phyloP scores from a whole-genome alignment of 768 basidiomycete species.

The Mycena rosella region DNA sequence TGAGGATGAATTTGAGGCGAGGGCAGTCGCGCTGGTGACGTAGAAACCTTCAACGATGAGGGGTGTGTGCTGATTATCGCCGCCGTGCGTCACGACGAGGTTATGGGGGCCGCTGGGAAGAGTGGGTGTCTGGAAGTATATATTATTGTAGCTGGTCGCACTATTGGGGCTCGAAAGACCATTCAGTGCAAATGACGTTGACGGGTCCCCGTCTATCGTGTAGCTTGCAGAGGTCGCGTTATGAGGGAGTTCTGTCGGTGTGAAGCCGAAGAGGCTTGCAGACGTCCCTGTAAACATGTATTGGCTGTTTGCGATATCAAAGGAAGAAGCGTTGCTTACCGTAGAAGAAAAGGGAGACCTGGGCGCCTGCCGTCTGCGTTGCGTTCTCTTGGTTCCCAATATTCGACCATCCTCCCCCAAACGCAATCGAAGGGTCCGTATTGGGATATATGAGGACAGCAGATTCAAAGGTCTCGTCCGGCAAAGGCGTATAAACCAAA shows the following conservation, averaged over 20 bases:
- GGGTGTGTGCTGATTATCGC: slow-evolving; percentile 29
- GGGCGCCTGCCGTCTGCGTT: slow-evolving; percentile 36
- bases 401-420: slow-evolving; percentile 34
- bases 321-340: slow-evolving; percentile 31
- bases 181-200: slow-evolving; percentile 30
- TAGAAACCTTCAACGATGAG: slow-evolving; percentile 39
- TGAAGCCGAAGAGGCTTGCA: slow-evolving; percentile 40
- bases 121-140: slow-evolving; percentile 36
- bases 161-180: slow-evolving; percentile 27
- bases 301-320: background rate
- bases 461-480: background rate
- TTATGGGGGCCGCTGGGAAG: slow-evolving; percentile 37
- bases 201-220: slow-evolving; percentile 40
- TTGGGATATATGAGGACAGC: slow-evolving; percentile 15
- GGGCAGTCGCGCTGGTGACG: slow-evolving; percentile 27
- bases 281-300: slow-evolving; percentile 39
- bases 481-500: slow-evolving; percentile 39
- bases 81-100: slow-evolving; percentile 37
- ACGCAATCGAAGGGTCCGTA: slow-evolving; percentile 37
- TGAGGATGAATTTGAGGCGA: background rate
- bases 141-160: slow-evolving; percentile 38
- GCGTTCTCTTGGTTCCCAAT: slow-evolving; percentile 27
- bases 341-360: slow-evolving; percentile 38
- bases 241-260: slow-evolving; percentile 38
- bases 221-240: slow-evolving; percentile 41